Conservation (phyloP, 2,329 filamentous ascomycete genomes). For the Aspergillus novoparasiticus region DNA sequence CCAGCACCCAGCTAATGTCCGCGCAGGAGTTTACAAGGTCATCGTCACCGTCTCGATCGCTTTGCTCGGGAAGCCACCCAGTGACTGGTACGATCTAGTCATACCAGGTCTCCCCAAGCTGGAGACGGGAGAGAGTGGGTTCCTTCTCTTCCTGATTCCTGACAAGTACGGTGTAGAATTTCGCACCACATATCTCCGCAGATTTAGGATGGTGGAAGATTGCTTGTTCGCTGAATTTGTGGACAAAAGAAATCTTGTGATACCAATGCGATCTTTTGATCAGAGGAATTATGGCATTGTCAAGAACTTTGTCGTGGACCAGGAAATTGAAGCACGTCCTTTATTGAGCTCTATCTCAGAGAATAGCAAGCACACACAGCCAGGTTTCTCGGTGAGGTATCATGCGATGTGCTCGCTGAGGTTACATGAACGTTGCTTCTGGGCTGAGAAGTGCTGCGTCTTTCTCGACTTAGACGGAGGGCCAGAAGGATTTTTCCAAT, state of each 20-base stretch:
- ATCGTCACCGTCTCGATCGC: conserved; percentile 21
- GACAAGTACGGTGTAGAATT: conserved; percentile 31
- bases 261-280: conserved; percentile 32
- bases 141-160: conserved; percentile 33
- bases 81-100: conserved; percentile 31
- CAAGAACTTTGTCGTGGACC: conserved; percentile 32
- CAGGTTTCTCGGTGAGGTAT: conserved; percentile 25
- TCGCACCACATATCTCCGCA: conserved; percentile 29
- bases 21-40: conserved; percentile 24
- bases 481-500: conserved; percentile 28
- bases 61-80: conserved; percentile 17
- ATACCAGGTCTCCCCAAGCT: conserved; percentile 34
- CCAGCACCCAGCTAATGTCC: conserved; percentile 14
- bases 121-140: conserved; percentile 26
- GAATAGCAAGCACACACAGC: conserved; percentile 8
- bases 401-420: conserved; percentile 32
- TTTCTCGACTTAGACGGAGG: conserved; percentile 32
- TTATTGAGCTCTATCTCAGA: background rate
- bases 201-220: conserved; percentile 29
- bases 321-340: conserved; percentile 22
- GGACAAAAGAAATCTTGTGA: conserved; percentile 23
- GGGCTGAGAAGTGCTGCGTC: conserved; percentile 34
- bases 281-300: conserved; percentile 31
- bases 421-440: conserved; percentile 31
- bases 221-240: conserved; percentile 35